Base-by-base conservation (phyloP, 306 rosid genomes). In the Gastrolobium bilobum region DNA sequence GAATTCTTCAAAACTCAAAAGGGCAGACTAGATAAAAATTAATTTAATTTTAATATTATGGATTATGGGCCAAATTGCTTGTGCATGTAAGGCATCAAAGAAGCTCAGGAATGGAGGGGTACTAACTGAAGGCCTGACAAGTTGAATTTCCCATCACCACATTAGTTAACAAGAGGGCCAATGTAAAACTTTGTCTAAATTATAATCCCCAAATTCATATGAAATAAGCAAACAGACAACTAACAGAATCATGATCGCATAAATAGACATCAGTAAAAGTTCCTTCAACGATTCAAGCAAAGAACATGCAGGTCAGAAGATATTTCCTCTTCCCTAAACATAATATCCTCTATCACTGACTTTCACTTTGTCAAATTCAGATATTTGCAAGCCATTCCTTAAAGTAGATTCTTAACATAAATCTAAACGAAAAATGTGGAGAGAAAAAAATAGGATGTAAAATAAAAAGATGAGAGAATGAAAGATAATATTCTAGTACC, bases 401-500 rank as follows among this genome's bases (percentile, higher is more conserved):
- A 75, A 54, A 48, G 8, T 46, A 40, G 56, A 30, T 38, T 58
- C 61, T 20, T 26, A 73, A 50, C 53, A 20, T 31, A 3, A 60
- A 42, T 20, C 61, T 11, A 78, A 40, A 40, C 13, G 26, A 53
- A 35, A 20, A 56, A 35, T n/a, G 5, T n/a, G 56, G 31, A 40
- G 48, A 10, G 54, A 60, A 68, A 20, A 1, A 26, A 29, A 30
- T 10, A 29, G 10, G 13, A 42, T 8, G 29, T 35, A 66, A 74
- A 75, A 51, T 13, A 68, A 60, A 39, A 39, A 52, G 10, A 60
- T n/a, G 54, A 50, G 47, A 70, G 63, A 71, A 73, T 7, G 68
- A 62, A 51, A 57, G 53, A 34, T 43, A 68, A 10, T 66, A 71
- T 72, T 62, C 79, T 31, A 44, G 14, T 87, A 92, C 97, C 97